Percentiles rank a stretch among this genome's conserved stretches.
These are phyloP conservation scores for Nicotiana noctiflora DNA, from an alignment of 257 asterid genomes.

Conservation along the genomic window DNA sequence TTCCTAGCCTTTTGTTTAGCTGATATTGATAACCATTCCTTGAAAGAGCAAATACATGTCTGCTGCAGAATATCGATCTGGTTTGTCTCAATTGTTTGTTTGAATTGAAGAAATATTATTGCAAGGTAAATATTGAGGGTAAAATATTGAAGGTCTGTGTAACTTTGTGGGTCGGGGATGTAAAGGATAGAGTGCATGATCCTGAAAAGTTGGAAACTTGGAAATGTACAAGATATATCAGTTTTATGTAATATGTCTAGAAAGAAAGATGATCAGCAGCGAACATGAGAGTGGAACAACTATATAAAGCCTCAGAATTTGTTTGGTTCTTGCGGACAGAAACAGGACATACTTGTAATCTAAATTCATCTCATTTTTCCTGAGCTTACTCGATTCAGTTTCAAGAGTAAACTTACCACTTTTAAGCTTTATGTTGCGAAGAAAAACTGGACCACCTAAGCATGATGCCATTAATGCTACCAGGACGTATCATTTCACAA, in stretches of 20 bases:
- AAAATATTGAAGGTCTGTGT: not conserved
- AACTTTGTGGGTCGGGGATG: not conserved
- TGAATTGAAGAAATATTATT: not conserved
- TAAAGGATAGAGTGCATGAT: not conserved
- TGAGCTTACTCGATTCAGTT: not conserved
- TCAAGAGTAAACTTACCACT: not conserved
- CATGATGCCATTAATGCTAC: not conserved
- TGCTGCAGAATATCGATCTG: not conserved
- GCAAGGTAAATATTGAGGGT: not conserved
- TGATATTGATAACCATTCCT: not conserved
- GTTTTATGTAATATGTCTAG: not conserved
- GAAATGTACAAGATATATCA: not conserved
- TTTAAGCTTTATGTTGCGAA: not conserved
- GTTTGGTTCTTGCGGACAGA: not conserved
- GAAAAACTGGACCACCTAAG: not conserved
- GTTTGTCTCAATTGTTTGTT: not conserved
- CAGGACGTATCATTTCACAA: not conserved
- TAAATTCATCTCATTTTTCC: not conserved
- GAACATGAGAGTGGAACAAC: not conserved
- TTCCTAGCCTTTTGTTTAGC: not conserved
- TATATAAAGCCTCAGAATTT: not conserved
- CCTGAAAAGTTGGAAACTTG: not conserved
- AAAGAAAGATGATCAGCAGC: not conserved
- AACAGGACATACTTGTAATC: not conserved
- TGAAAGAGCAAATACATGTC: not conserved